phyloP scores from a whole-genome alignment of 768 basidiomycete species.

The Clitopilus passeckerianus region DNA sequence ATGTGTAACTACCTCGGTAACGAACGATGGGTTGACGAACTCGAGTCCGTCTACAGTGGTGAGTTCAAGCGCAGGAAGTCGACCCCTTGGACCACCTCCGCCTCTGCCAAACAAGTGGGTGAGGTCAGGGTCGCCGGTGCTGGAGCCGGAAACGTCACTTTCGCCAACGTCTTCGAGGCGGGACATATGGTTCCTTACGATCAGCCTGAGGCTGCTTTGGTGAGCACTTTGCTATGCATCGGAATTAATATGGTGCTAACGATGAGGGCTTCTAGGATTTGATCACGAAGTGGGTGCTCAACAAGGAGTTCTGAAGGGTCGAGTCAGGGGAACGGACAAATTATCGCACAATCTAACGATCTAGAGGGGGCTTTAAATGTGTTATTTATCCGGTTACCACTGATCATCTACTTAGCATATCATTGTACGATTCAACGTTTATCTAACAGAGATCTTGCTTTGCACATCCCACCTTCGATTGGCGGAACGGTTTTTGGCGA shows the following conservation, averaged over 20 bases:
- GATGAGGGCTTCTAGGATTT: slow-evolving; percentile 37
- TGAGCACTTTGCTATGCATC: slow-evolving; percentile 25
- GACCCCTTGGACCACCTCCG: slow-evolving; percentile 52
- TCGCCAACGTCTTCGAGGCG: slow-evolving; percentile 72
- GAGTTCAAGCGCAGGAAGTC: slow-evolving; percentile 51
- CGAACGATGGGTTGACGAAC: slow-evolving; percentile 64
- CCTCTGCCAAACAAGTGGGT: slow-evolving; percentile 56
- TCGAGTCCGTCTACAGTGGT: slow-evolving; percentile 55
- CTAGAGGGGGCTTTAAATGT: neutral
- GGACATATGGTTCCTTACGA: slow-evolving; percentile 93
- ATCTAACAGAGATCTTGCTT: neutral
- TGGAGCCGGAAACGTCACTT: slow-evolving; percentile 81
- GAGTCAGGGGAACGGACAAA: neutral
- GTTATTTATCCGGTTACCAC: neutral
- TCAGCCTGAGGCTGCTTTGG: slow-evolving; percentile 83
- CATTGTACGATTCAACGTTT: neutral
- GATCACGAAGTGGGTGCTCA: slow-evolving; percentile 53
- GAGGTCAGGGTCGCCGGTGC: slow-evolving; percentile 62
- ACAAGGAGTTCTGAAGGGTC: slow-evolving; percentile 15
- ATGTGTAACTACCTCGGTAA: slow-evolving; percentile 91
- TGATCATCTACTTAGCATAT: neutral
- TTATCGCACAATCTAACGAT: neutral
- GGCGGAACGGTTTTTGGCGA: too few relatives aligned
- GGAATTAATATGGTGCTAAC: neutral
- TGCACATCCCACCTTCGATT: too few relatives aligned